Percentiles rank a stretch among this genome's conserved stretches.
Evolutionary conservation across 352 stramenopile species (phyloP).

Genomic region (Phytophthora syringae): DNA sequence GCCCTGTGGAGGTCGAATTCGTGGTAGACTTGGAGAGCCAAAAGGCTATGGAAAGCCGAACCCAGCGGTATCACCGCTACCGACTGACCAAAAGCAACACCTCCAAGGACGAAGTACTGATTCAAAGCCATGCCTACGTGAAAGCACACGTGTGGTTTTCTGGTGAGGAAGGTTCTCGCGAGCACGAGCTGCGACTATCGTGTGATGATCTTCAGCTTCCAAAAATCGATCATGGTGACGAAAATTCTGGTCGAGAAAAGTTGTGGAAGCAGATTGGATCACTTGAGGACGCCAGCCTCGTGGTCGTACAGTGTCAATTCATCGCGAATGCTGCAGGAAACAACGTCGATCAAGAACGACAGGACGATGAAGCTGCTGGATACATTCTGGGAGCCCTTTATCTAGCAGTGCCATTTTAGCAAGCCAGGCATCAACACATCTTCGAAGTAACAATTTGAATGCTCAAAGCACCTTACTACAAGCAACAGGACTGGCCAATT

Average conservation of each 20-base stretch:
- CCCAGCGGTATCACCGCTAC: constrained; percentile 70
- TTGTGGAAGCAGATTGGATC: constrained; percentile 81
- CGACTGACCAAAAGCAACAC: constrained; percentile 28
- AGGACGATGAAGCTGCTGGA: neutral
- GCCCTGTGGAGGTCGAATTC: constrained; percentile 45
- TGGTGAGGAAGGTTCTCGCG: constrained; percentile 1
- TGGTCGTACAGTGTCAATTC: constrained; percentile 83
- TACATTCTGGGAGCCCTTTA: constrained; percentile 56
- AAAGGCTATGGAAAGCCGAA: constrained; percentile 66
- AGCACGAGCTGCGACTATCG: constrained; percentile 33
- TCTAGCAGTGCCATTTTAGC: constrained; percentile 66
- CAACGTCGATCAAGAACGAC: constrained; percentile 17
- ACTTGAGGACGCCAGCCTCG: constrained; percentile 60
- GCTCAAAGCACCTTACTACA: too few species aligned
- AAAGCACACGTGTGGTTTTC: constrained; percentile 48
- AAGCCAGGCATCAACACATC: too few species aligned
- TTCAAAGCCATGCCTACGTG: constrained; percentile 44
- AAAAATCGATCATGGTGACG: constrained; percentile 7
- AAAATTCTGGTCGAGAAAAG: constrained; percentile 30
- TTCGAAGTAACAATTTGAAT: too few species aligned
- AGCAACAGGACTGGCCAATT: too few species aligned
- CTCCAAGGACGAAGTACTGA: constrained; percentile 1
- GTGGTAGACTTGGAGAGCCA: constrained; percentile 47
- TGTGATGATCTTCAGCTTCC: constrained; percentile 58
- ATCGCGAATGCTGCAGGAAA: constrained; percentile 27